Evolutionary conservation across 768 basidiomycete species (phyloP).

Genomic region (Holtermanniella nyarrowii): DNA sequence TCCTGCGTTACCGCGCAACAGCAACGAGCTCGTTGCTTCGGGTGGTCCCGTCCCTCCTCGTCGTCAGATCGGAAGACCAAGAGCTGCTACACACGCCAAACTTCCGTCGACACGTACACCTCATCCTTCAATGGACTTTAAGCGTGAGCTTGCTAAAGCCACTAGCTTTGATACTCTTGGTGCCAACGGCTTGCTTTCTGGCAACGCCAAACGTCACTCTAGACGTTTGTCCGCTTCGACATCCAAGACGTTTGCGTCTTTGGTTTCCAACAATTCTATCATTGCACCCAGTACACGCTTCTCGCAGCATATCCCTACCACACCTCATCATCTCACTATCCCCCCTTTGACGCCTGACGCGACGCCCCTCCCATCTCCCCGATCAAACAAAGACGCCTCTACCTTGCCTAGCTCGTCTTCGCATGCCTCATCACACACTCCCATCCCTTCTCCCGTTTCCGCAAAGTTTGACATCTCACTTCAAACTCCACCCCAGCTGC

Average conservation of each 20-base stretch:
- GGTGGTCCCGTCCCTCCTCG: conserved; percentile 19
- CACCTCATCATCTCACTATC: background rate
- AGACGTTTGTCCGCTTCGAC: background rate
- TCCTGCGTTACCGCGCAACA: background rate
- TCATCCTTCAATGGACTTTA: background rate
- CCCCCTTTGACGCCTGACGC: background rate
- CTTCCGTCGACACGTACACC: background rate
- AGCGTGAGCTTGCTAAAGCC: background rate
- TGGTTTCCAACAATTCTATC: background rate
- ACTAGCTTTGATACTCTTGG: background rate
- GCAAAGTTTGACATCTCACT: background rate
- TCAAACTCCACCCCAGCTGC: background rate
- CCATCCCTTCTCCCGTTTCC: background rate
- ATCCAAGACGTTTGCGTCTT: background rate
- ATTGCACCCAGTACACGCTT: too few species aligned
- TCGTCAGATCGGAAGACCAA: background rate
- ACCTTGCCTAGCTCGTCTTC: background rate
- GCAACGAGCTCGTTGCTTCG: background rate
- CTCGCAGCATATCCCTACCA: background rate
- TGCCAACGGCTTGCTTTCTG: background rate
- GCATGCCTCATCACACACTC: background rate
- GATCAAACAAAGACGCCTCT: background rate
- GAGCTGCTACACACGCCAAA: background rate
- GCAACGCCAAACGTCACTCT: background rate
- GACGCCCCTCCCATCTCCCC: background rate